Evolutionary conservation across 2,329 filamentous ascomycete species (phyloP).

Genomic region (Harringtonia lauricola): DNA sequence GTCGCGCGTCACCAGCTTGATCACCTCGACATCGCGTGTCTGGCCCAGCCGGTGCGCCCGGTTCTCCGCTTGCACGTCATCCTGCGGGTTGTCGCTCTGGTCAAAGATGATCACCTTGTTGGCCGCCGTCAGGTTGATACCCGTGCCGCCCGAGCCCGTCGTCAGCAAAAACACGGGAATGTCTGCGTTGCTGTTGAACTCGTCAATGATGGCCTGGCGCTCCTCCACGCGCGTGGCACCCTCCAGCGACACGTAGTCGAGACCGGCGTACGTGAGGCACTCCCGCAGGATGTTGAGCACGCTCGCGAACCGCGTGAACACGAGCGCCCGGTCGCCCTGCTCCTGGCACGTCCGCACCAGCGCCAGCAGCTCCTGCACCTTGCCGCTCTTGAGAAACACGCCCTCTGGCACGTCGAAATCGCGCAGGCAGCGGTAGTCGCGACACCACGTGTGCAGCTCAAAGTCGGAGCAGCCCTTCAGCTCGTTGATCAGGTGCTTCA

Average conservation of each 20-base stretch:
- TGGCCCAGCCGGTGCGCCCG: slow-evolving; percentile 92
- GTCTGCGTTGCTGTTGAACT: slow-evolving; percentile 62
- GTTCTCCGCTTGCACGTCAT: slow-evolving; percentile 97
- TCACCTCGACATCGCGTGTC: slow-evolving; percentile 79
- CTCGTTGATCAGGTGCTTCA: slow-evolving; percentile 42
- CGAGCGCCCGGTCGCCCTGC: slow-evolving; percentile 75
- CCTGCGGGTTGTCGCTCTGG: slow-evolving; percentile 93
- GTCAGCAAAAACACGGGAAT: slow-evolving; percentile 90
- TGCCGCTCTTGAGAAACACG: slow-evolving; percentile 58
- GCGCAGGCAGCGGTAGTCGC: slow-evolving; percentile 43
- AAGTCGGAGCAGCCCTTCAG: slow-evolving; percentile 51
- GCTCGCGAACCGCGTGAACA: slow-evolving; percentile 90
- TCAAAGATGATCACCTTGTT: slow-evolving; percentile 99
- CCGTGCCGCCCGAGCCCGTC: slow-evolving; percentile 90
- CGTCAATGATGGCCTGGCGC: slow-evolving; percentile 78
- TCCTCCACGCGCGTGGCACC: slow-evolving; percentile 72
- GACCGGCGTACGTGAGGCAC: slow-evolving; percentile 60
- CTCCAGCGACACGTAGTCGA: slow-evolving; percentile 77
- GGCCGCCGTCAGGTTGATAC: slow-evolving; percentile 88
- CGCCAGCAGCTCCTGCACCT: slow-evolving; percentile 69
- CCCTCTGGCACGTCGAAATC: slow-evolving; percentile 41
- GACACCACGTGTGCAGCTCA: slow-evolving; percentile 54
- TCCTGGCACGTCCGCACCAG: slow-evolving; percentile 62
- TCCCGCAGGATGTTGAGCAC: slow-evolving; percentile 84
- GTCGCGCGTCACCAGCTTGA: slow-evolving; percentile 66